Evolutionary conservation across 164 flowering plant genomes (phyloP).

Genomic region (Warburgia ugandensis): DNA sequence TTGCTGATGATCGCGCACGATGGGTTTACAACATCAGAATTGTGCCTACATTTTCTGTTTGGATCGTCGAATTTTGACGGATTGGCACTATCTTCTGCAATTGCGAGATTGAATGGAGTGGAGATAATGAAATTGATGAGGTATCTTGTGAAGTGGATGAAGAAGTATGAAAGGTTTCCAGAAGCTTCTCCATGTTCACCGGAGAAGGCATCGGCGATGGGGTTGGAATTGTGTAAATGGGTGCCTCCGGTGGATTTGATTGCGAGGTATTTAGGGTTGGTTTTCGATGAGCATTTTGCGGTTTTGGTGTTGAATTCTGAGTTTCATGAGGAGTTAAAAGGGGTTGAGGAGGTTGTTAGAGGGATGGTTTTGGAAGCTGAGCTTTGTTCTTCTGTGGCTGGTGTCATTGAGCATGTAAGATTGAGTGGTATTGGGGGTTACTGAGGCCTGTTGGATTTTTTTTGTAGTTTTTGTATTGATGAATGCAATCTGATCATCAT

Average conservation of each 20-base stretch:
- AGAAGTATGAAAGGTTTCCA: conserved; percentile 75
- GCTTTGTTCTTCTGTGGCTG: conserved; percentile 42
- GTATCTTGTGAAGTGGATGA: conserved; percentile 77
- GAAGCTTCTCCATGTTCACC: conserved; percentile 56
- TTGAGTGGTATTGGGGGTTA: too few relatives aligned
- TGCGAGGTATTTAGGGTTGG: conserved; percentile 47
- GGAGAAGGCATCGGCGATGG: conserved; percentile 28
- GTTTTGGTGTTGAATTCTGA: conserved; percentile 55
- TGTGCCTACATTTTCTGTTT: conserved; percentile 72
- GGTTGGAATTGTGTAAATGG: conserved; percentile 56
- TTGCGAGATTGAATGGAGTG: conserved; percentile 43
- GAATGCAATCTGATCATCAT: too few relatives aligned
- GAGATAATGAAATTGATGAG: conserved; percentile 49
- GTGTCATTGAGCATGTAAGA: too few relatives aligned
- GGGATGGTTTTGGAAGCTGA: conserved; percentile 50
- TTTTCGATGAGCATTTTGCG: conserved; percentile 69
- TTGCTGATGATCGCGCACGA: conserved; percentile 76
- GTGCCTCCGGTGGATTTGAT: conserved; percentile 57
- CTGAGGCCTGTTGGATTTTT: too few relatives aligned
- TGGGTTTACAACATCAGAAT: conserved; percentile 54
- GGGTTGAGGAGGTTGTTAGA: conserved; percentile 34
- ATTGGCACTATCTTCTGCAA: conserved; percentile 37
- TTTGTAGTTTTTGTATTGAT: too few relatives aligned
- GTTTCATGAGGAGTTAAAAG: conserved; percentile 59
- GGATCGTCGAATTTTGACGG: conserved; percentile 50